Evolutionary conservation across 805 yeast genomes (phyloP), one percentile per base, ranked within the genome.

Genomic region (Cyberlindnera samutprakarnensis): DNA sequence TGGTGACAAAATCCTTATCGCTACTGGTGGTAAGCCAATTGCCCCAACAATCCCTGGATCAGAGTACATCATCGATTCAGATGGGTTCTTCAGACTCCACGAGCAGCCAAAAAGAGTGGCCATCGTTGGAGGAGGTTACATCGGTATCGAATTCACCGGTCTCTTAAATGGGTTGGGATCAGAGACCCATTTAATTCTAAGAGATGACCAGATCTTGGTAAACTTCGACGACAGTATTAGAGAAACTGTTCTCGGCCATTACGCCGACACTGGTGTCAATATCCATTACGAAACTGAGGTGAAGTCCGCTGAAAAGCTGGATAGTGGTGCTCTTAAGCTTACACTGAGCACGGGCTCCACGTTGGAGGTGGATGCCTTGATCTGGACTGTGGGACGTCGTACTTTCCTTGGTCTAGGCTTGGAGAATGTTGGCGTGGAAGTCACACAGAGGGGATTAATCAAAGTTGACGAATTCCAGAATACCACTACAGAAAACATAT

Each of bases 101-200:
- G 52, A 62, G 30, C 96, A 88, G 61, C 98, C 99, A 31, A 79
- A 86, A 59, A 70, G 78, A 30, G 97, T 90, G 19, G 97, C 94
- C 2, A 70, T 92, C 39, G 95, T 92, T 11, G 99, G 99, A 47
- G 96, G 96, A 23, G 99, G 99, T 27, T 92, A 92, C 63, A 92
- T 92, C 55, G 97, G 95, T 36, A 81, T 87, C 29, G 99, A 92
- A 64, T 71, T 92, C 31, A 82, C 96, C 6, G 98, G 98, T 41
- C 87, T 92, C 27, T 90, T 92, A 75, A 70, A 83, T 44, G 86
- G 86, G 16, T 68, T 92, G 40, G 95, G 94, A 13, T 56, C 90
- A 12, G 86, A 90, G 44, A 80, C 95, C 28, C 90, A 84, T 56
- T 57, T 92, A 57, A 72, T 90, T 38, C 83, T 90, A 41, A 78